phyloP scores from a whole-genome alignment of 768 basidiomycete genomes.

The Russula virescens region DNA sequence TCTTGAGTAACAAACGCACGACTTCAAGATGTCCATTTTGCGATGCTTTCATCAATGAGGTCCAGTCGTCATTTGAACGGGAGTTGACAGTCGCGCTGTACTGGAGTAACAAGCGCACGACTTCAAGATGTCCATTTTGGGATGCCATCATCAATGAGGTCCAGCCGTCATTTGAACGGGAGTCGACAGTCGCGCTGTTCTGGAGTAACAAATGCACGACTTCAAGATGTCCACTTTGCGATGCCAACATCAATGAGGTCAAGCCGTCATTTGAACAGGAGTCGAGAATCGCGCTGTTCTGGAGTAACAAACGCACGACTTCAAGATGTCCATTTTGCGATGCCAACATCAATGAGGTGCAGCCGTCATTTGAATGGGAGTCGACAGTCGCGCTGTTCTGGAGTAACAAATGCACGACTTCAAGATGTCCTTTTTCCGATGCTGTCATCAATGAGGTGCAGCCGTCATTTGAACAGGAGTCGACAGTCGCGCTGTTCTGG shows the following conservation, averaged over 20 bases:
- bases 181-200: not conserved
- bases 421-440: not conserved
- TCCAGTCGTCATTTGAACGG: not conserved
- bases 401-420: not conserved
- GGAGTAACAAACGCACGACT: not conserved
- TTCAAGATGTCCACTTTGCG: not conserved
- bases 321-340: not conserved
- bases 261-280: too few relatives aligned
- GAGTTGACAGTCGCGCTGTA: not conserved
- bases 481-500: not conserved
- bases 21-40: not conserved
- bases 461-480: not conserved
- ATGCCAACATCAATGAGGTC: not conserved
- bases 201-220: not conserved
- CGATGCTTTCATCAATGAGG: not conserved
- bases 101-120: not conserved
- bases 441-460: not conserved
- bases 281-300: not conserved
- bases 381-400: not conserved
- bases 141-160: not conserved
- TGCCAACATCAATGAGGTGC: not conserved
- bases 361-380: not conserved
- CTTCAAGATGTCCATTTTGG: not conserved
- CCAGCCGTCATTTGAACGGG: not conserved
- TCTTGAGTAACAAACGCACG: not conserved